Evolutionary conservation across 352 stramenopile genomes (phyloP), one percentile per base, ranked within the genome.

Genomic region (Globisporangium echinulatum): DNA sequence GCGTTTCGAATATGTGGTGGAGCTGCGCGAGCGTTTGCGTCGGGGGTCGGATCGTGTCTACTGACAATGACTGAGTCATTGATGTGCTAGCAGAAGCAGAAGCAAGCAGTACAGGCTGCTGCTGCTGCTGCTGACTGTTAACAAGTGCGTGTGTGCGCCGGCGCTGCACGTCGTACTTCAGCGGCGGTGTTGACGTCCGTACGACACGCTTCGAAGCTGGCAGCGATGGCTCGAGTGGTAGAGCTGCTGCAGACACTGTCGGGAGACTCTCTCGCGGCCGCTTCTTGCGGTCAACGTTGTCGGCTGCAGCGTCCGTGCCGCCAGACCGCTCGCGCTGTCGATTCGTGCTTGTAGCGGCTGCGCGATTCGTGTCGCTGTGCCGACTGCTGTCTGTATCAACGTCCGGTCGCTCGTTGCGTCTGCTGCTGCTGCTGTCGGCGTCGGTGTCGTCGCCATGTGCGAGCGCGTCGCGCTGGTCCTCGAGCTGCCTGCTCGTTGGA

Each of bases 381-480:
- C 25, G 15, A 39, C 37, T 56, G 51, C 15, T 43, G 49, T 38
- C 62, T 43, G 33, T 37, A 9, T 33, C 25, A 33, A 33, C 25
- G 25, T 33, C 25, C 25, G 25, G 25, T 33, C 25, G 25, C 25
- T 33, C 25, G 25, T 33, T 33, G 25, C 25, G 25, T 33, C 25
- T 33, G 25, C 25, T 33, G 19, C 19, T 25, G 19, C 19, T 25
- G 25, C 25, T 33, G 25, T 33, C 25, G 25, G 25, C 25, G 25
- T 33, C 25, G 25, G 25, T 33, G 25, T 33, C 25, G 17, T 33
- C 59, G 39, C 39, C 39, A 11, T 43, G 52, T 56, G 75, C 44
- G 49, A 78, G 58, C 37, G 63, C 65, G 33, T 84, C 66, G 7
- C 69, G 77, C 64, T 89, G 75, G 50, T 85, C 77, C 62, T 77